Percentiles rank a stretch among this genome's conserved stretches.
Evolutionary conservation across 768 basidiomycete genomes (phyloP).

Genomic region (Auriculariales sp.): DNA sequence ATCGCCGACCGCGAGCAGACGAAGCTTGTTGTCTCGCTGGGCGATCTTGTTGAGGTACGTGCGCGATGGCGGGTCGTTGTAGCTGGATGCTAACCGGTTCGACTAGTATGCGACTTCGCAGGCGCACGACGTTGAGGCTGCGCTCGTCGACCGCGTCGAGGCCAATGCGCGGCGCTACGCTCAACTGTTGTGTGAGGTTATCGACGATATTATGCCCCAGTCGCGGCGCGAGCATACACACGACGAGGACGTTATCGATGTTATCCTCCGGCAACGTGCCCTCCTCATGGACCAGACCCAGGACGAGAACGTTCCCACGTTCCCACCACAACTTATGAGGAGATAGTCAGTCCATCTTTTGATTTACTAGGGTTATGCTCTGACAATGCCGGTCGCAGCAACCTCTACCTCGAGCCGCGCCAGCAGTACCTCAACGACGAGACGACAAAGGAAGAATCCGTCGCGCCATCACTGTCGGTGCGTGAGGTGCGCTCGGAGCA

Average conservation of each 20-base stretch:
- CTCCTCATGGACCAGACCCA: conserved; percentile 78
- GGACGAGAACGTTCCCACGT: conserved; percentile 51
- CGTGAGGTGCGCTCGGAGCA: conserved; percentile 76
- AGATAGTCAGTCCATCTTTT: conserved; percentile 63
- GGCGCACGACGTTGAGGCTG: conserved; percentile 57
- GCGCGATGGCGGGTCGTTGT: too few species aligned
- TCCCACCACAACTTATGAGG: conserved; percentile 82
- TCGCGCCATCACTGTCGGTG: conserved; percentile 58
- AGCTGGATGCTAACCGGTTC: not conserved
- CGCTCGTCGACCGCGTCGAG: conserved; percentile 66
- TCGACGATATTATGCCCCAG: conserved; percentile 79
- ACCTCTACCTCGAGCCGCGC: conserved; percentile 85
- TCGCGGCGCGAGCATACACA: conserved; percentile 84
- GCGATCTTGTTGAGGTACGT: conserved; percentile 66
- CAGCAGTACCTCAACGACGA: conserved; percentile 28
- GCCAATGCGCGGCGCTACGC: conserved; percentile 85
- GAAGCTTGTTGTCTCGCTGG: conserved; percentile 76
- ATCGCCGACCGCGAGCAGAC: conserved; percentile 90
- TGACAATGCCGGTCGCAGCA: conserved; percentile 31
- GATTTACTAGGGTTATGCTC: conserved; percentile 6
- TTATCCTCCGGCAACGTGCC: conserved; percentile 85
- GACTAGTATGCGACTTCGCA: conserved; percentile 14
- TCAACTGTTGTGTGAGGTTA: conserved; percentile 73
- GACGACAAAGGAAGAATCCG: conserved; percentile 29
- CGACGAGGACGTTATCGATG: conserved; percentile 89